A percentile compares a stretch with the other conserved stretches of the same genome.
Conservation (phyloP, 306 rosid genomes). For the Acacia acuminata region DNA sequence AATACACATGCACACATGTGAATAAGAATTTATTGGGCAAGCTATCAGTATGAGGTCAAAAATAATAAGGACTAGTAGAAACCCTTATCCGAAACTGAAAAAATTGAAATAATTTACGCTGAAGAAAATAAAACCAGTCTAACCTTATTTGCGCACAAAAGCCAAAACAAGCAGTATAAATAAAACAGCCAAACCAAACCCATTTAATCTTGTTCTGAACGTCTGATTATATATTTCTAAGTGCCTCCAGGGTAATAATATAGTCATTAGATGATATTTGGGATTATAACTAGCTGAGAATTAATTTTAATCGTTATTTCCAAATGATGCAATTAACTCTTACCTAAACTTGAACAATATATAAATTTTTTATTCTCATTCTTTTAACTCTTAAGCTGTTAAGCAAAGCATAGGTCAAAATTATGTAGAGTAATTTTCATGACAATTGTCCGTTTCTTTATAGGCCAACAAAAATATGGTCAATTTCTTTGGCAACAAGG, state of each 20-base stretch:
- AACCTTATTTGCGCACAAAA: constrained; percentile 1
- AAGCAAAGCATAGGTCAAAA: not conserved
- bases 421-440: not conserved
- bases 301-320: not conserved
- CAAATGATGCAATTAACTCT: not conserved
- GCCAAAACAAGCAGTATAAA: not conserved
- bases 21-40: not conserved
- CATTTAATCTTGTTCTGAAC: not conserved
- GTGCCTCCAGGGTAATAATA: not conserved
- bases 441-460: not conserved
- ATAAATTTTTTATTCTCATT: not conserved
- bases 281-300: constrained; percentile 1
- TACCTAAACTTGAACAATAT: not conserved
- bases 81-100: not conserved
- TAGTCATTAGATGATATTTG: not conserved
- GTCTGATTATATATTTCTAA: not conserved
- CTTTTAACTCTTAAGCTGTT: not conserved
- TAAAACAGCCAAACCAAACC: not conserved
- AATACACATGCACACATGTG: not conserved
- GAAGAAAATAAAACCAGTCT: not conserved
- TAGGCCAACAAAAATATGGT: not conserved
- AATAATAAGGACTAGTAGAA: not conserved
- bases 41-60: not conserved
- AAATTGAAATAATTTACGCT: not conserved
- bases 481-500: constrained; percentile 9